A percentile compares a stretch with the other conserved stretches of the same genome.
phyloP scores from a whole-genome alignment of 192 early-diverging fungal species.

The Thoreauomyces humboldtii region DNA sequence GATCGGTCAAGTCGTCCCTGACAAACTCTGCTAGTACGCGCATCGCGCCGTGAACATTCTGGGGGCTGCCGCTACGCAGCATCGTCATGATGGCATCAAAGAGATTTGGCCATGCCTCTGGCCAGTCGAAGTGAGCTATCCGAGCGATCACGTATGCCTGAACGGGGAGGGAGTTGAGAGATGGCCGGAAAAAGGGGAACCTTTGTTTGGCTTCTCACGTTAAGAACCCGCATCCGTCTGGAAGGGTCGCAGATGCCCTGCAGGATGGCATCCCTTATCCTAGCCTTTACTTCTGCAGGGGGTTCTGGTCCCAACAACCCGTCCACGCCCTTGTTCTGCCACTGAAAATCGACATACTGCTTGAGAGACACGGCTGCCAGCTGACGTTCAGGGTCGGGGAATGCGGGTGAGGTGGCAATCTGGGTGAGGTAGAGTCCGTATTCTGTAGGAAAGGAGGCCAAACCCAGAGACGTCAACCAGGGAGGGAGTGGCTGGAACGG shows the following conservation, averaged over 20 bases:
- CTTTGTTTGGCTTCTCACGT: conserved; percentile 41
- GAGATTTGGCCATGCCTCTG: conserved; percentile 89
- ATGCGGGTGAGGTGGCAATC: conserved; percentile 50
- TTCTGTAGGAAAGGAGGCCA: conserved; percentile 33
- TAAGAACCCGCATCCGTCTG: conserved; percentile 62
- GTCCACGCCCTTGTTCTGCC: conserved; percentile 46
- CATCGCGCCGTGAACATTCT: conserved; percentile 86
- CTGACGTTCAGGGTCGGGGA: conserved; percentile 15
- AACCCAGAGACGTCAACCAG: not conserved
- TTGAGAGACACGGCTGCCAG: conserved; percentile 71
- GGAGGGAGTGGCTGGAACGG: not conserved
- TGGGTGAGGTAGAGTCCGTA: conserved; percentile 69
- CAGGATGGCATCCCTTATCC: conserved; percentile 55
- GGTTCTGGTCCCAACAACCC: conserved; percentile 58
- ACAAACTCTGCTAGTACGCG: conserved; percentile 85
- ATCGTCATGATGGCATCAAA: conserved; percentile 68
- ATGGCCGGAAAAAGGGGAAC: not conserved
- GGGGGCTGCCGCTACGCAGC: conserved; percentile 58
- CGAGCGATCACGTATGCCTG: conserved; percentile 82
- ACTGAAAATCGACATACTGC: conserved; percentile 72
- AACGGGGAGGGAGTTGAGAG: no score
- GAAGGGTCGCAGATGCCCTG: conserved; percentile 58
- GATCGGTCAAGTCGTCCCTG: conserved; percentile 79
- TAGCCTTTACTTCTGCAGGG: conserved; percentile 51
- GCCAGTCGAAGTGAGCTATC: conserved; percentile 91